phyloP scores from a whole-genome alignment of 129 eudicot species.

The Escallonia rubra region DNA sequence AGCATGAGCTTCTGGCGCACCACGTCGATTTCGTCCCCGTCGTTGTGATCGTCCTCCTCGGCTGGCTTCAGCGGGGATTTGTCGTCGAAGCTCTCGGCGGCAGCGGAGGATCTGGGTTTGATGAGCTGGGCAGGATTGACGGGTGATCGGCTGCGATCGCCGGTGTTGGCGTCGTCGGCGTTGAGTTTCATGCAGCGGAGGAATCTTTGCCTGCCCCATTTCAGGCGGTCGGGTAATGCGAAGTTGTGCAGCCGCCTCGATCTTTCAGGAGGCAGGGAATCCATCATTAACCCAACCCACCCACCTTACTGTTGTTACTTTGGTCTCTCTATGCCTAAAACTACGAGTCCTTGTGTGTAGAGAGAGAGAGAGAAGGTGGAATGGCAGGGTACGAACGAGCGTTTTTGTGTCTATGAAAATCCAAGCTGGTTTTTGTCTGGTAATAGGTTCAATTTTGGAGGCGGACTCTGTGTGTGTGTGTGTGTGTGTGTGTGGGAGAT shows the following conservation, averaged over 20 bases:
- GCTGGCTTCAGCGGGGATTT: not conserved
- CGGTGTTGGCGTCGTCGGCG: not conserved
- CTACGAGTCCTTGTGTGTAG: not conserved
- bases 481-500: not conserved
- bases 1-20: constrained; percentile 23
- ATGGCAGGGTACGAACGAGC: not conserved
- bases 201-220: constrained; percentile 29
- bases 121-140: not conserved
- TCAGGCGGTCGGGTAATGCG: constrained; percentile 22
- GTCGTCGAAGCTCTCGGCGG: not conserved
- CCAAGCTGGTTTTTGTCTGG: not conserved
- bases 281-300: not conserved
- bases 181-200: constrained; percentile 29
- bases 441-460: not conserved
- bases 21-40: constrained; percentile 16
- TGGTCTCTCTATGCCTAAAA: not conserved
- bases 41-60: not conserved
- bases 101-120: not conserved
- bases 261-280: constrained; percentile 16
- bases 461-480: not conserved
- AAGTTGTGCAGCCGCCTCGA: constrained; percentile 35
- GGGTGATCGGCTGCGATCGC: not conserved
- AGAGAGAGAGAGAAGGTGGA: not conserved
- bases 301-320: not conserved
- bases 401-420: not conserved